These are phyloP conservation scores for Arabis hirsuta DNA, from an alignment of 345 rosid species.

Conservation along the genomic window DNA sequence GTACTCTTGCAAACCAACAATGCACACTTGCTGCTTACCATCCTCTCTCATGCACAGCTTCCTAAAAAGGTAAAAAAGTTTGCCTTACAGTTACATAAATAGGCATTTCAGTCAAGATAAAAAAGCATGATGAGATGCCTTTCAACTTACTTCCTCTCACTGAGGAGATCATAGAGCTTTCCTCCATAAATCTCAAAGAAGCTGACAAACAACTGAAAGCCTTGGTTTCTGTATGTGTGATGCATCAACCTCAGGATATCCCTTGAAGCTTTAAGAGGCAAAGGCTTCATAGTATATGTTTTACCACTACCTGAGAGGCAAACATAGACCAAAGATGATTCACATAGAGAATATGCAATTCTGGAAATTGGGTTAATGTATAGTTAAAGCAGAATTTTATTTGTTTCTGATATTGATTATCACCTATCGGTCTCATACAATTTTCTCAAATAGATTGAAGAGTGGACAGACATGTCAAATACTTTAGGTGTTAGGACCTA, in stretches of 20 bases:
- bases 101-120: constrained; percentile 23
- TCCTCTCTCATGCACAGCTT: constrained; percentile 99
- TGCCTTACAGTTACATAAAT: neutral
- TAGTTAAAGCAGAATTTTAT: constrained; percentile 16
- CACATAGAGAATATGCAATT: constrained; percentile 1
- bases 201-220: constrained; percentile 89
- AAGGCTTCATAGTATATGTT: constrained; percentile 95
- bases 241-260: constrained; percentile 97
- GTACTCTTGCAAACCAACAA: constrained; percentile 96
- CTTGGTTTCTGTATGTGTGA: constrained; percentile 92
- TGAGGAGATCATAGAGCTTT: constrained; percentile 88
- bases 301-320: constrained; percentile 87
- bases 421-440: neutral
- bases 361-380: neutral
- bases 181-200: constrained; percentile 98
- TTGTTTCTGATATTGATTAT: constrained; percentile 11
- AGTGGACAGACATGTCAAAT: constrained; percentile 14
- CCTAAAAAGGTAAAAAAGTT: constrained; percentile 42
- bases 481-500: constrained; percentile 24
- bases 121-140: constrained; percentile 1
- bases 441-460: constrained; percentile 12
- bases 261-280: constrained; percentile 92
- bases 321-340: neutral
- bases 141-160: constrained; percentile 89
- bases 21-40: constrained; percentile 98